Percentiles rank a stretch among this genome's conserved stretches.
Conservation (phyloP, 495 filamentous ascomycete species). For the Penicillium daleae region DNA sequence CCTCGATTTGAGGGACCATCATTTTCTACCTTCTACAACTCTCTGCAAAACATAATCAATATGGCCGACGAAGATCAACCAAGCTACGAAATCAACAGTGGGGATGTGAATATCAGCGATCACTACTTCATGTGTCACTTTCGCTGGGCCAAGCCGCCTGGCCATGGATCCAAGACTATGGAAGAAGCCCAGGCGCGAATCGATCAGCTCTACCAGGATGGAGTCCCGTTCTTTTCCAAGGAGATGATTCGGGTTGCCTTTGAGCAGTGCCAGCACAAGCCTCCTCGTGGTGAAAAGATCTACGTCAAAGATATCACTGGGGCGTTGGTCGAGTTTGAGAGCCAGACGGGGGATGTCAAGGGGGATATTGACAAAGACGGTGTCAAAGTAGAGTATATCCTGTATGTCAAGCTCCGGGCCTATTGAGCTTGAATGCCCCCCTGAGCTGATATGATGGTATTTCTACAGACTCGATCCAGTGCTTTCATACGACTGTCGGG, state of each 20-base stretch:
- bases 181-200: slow-evolving; percentile 21
- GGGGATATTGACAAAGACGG: not conserved
- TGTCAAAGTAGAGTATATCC: not conserved
- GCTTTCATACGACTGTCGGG: slow-evolving; percentile 15
- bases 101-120: not conserved
- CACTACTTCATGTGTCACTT: not conserved
- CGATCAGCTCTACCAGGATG: slow-evolving; percentile 19
- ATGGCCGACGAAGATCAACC: not conserved
- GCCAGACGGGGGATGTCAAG: slow-evolving; percentile 7
- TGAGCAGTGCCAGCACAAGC: slow-evolving; percentile 17
- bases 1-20: not conserved
- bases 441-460: not conserved
- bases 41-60: not conserved
- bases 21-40: not conserved
- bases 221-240: slow-evolving; percentile 28
- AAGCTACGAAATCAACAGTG: not conserved
- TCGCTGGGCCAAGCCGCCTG: slow-evolving; percentile 1
- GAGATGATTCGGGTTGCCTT: slow-evolving; percentile 9
- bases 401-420: slow-evolving; percentile 7
- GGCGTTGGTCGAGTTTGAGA: slow-evolving; percentile 12
- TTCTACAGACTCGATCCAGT: slow-evolving; percentile 12
- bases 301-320: slow-evolving; percentile 17
- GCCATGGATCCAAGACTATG: slow-evolving; percentile 7
- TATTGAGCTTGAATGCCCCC: not conserved
- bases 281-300: slow-evolving; percentile 12